Base-by-base conservation (phyloP, 2,329 filamentous ascomycete genomes). In the Arthroderma sp. region DNA sequence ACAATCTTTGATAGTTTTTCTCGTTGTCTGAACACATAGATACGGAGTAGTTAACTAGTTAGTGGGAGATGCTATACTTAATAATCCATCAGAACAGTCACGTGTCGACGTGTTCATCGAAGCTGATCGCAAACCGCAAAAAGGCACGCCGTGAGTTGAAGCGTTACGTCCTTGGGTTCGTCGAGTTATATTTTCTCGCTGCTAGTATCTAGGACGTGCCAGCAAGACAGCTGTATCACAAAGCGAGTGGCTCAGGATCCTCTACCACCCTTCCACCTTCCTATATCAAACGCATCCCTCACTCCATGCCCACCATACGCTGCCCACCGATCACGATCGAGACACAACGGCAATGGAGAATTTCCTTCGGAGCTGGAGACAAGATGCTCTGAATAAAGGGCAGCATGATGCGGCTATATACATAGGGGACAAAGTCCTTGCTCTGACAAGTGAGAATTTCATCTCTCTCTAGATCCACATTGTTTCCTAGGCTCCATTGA, bases 391-490 rank as follows among this genome's bases (percentile, higher is more conserved):
- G 58, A 89, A 94, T 67, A 91, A 93, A 64, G 86, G 91, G 52
- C 91, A 98, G 62, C 88, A 95, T 64, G 89, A 96, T 53, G 85
- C 89, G 31, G 91, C 91, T 59, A 89, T 96, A 56, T 96, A 94
- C 62, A 86, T 96, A 52, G 91, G 87, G 51, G 91, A 98, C 73
- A 98, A 98, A 70, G 74, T 98, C 55, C 74, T 96, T 47, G 91
- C 91, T 47, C 72, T 98, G 58, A 96, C 89, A 33, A 85, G 89
- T 95, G 38, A 43, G 45, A 42, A 45, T 30, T 40, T 36, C 42
- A 48, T 33, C 48, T 56, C 33, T 34, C 11, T 11, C 11, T 22
- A 22, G 3, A 22, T 22, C 15, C 15, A 22, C 15, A 22, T 22
- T 22, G 15, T 38, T 37, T 29, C 22, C 3, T 6, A 32, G n/a